Percentiles rank a stretch among this genome's conserved stretches.
Evolutionary conservation across 1,284 basidiomycete species (phyloP).

Genomic region (Flammula alnicola): DNA sequence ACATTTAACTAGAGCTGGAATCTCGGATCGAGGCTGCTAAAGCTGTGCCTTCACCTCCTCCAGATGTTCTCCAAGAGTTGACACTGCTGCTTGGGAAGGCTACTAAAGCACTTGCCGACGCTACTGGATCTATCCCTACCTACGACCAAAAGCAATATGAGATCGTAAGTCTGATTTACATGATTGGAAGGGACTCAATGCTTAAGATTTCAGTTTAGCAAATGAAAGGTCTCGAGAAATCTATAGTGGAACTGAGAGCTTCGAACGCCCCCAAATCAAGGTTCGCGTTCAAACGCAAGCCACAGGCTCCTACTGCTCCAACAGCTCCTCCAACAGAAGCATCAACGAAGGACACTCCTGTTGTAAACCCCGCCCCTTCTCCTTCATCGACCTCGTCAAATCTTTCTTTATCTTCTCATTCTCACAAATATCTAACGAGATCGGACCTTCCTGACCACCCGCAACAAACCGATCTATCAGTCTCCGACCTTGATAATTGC

Average conservation of each 20-base stretch:
- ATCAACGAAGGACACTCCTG: not conserved
- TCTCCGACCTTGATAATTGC: constrained; percentile 64
- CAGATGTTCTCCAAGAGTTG: constrained; percentile 41
- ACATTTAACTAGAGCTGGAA: constrained; percentile 41
- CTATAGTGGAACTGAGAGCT: constrained; percentile 53
- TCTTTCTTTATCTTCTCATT: constrained; percentile 44
- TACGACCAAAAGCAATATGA: constrained; percentile 80
- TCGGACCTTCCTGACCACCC: constrained; percentile 34
- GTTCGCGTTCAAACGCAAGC: constrained; percentile 68
- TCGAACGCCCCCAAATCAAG: constrained; percentile 55
- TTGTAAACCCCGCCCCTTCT: constrained; percentile 12
- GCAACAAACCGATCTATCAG: constrained; percentile 52
- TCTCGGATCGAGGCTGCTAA: constrained; percentile 40
- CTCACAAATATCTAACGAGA: constrained; percentile 45
- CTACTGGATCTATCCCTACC: constrained; percentile 63
- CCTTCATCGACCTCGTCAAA: constrained; percentile 31
- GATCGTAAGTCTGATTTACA: constrained; percentile 47
- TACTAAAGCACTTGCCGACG: constrained; percentile 63
- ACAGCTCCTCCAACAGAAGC: constrained; percentile 15
- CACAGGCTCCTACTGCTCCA: constrained; percentile 9
- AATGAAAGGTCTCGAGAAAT: constrained; percentile 59
- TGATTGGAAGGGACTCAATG: not conserved
- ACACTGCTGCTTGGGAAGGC: constrained; percentile 53
- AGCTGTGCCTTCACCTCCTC: constrained; percentile 23
- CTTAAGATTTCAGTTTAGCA: constrained; percentile 45